These are phyloP conservation scores for Hemerocallis citrina DNA, from an alignment of 106 monocot genomes.

Conservation along the genomic window DNA sequence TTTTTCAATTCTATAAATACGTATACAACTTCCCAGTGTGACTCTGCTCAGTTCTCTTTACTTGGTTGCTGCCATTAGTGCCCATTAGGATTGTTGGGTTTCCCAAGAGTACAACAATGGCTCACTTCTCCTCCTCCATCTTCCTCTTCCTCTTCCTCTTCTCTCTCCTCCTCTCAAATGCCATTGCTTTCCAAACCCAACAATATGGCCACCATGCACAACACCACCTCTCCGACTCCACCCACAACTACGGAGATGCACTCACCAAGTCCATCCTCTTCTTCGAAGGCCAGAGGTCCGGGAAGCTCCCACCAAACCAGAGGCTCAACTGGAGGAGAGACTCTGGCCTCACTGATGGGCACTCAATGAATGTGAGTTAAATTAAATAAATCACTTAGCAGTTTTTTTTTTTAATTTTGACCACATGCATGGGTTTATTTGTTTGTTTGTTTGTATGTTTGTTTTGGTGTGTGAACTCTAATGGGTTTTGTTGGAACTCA, in stretches of 20 bases:
- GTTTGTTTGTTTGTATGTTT: no score
- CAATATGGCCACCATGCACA: not conserved
- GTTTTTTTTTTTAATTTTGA: no score
- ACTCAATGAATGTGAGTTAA: constrained; percentile 28
- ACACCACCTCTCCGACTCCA: not conserved
- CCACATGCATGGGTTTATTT: no score
- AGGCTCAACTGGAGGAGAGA: constrained; percentile 54
- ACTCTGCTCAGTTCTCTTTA: not conserved
- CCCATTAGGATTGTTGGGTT: no score
- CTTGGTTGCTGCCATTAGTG: not conserved
- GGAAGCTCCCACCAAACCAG: constrained; percentile 52
- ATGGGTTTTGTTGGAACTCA: no score
- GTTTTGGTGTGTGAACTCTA: no score
- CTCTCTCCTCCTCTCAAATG: no score
- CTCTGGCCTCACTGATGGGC: constrained; percentile 60
- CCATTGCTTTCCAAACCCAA: not conserved
- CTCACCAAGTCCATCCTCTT: constrained; percentile 73
- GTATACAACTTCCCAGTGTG: no score
- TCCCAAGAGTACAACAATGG: no score
- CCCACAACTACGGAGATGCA: constrained; percentile 46
- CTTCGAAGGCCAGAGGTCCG: constrained; percentile 73
- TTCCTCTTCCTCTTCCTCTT: not conserved
- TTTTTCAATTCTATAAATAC: no score
- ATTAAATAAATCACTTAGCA: no score
- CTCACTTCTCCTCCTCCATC: not conserved